Base-by-base conservation (phyloP, 1,139 yeast genomes). In the Blastobotrys buckinghamii region DNA sequence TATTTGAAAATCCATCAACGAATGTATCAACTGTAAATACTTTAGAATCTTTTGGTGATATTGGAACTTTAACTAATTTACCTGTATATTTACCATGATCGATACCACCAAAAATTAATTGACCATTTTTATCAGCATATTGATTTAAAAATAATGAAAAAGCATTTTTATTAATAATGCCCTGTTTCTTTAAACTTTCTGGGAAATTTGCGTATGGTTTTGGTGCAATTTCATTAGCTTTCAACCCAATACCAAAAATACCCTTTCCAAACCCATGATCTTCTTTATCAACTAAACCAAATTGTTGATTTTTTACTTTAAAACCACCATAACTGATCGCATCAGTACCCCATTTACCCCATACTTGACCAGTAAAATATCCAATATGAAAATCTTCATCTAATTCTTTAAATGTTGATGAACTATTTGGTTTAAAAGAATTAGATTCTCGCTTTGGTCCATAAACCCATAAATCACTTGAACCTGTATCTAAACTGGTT, bases 81-180 rank as follows among this genome's bases (percentile, higher is more conserved):
- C 84, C 85, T 2, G 64, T 54, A 58, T 71, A 78, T 61, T 78
- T 80, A 34, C 77, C 74, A 45, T 71, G 70, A 60, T 81, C 85
- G 45, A 78, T 67, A 39, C 81, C 85, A 8, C 86, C 85, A 61
- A 81, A 81, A 44, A 80, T 67, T 43, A 80, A 63, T 13, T 73
- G 57, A 5, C 85, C 85, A 1, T 65, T 54, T 29, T 62, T 58
- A 9, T 75, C 60, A 19, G 65, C 66, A 17, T 64, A 55, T 26
- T 69, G 63, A 50, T 73, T 71, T 55, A 81, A 70, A 62, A 74
- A 79, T 45, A 82, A 64, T 5, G 87, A 80, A 61, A 77, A 81
- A 6, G 78, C 72, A 37, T 63, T 67, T 45, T 71, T 67, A 38
- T 68, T 60, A 52, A 79, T 81, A 40, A 51, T 42, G 1, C 59